Conservation (phyloP, 805 yeast species). For the Scheffersomyces lignosus region DNA sequence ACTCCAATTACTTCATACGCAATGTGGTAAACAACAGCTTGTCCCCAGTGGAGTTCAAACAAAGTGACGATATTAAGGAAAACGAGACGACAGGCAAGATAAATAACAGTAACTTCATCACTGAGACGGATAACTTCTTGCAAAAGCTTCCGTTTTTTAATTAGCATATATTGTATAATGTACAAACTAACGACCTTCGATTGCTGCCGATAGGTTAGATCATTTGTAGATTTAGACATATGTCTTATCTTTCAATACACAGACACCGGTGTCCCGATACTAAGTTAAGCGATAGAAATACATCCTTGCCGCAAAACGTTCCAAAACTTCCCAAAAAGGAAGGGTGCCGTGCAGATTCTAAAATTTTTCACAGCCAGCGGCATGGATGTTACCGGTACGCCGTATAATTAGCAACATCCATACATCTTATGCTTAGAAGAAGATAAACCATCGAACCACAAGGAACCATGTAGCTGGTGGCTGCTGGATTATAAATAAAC, state of each 20-base stretch:
- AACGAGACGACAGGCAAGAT: constrained; percentile 43
- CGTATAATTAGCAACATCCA: neutral
- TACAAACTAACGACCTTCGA: no score
- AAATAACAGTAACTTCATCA: constrained; percentile 54
- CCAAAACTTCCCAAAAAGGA: no score
- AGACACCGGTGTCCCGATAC: no score
- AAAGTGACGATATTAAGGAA: constrained; percentile 18
- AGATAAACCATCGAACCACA: no score
- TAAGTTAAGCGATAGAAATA: no score
- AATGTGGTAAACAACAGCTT: constrained; percentile 57
- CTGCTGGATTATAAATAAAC: no score
- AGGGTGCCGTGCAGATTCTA: neutral
- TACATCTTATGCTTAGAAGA: no score
- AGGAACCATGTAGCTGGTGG: no score
- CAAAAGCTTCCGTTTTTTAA: constrained; percentile 30
- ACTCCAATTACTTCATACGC: constrained; percentile 57
- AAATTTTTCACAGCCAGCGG: neutral
- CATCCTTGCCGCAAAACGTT: no score
- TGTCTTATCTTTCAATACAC: no score
- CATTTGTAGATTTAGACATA: no score
- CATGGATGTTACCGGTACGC: constrained; percentile 1
- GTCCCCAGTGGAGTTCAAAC: constrained; percentile 55
- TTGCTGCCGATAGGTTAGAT: no score
- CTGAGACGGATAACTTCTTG: constrained; percentile 50
- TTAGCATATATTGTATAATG: neutral